phyloP scores from a whole-genome alignment of 2,329 filamentous ascomycete species.

The Fusarium sp. region DNA sequence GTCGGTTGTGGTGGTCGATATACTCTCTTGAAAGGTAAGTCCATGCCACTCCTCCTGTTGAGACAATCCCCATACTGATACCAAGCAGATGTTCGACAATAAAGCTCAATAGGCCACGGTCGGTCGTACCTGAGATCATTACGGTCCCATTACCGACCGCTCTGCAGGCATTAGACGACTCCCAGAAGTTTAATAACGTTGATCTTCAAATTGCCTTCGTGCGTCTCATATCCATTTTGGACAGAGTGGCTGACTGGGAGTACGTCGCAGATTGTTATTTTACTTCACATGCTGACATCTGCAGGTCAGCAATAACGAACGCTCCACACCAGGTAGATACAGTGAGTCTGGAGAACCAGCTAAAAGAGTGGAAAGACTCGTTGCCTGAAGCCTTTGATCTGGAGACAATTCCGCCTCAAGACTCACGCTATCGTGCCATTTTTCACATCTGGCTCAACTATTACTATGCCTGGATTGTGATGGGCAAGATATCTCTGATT shows the following conservation, averaged over 20 bases:
- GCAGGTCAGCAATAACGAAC: not conserved
- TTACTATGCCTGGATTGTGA: not conserved
- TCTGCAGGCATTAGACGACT: not conserved
- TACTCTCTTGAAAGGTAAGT: not conserved
- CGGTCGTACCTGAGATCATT: not conserved
- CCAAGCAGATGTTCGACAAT: not conserved
- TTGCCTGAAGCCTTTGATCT: not conserved
- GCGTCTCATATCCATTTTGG: not conserved
- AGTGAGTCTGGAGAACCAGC: not conserved
- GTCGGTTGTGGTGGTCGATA: not conserved
- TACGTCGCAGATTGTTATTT: accelerated
- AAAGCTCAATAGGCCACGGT: not conserved
- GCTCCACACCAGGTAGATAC: not conserved
- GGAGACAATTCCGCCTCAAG: not conserved
- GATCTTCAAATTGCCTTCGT: not conserved
- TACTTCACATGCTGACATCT: not conserved
- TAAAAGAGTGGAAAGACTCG: not conserved
- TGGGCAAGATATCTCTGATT: not conserved
- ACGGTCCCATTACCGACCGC: not conserved
- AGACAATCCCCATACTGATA: not conserved
- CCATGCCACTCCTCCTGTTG: accelerated
- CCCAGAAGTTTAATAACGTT: not conserved
- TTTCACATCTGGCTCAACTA: not conserved
- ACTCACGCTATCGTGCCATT: not conserved
- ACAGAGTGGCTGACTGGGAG: not conserved